phyloP scores from a whole-genome alignment of 2,329 filamentous ascomycete genomes.

The Cladophialophora chaetospira region DNA sequence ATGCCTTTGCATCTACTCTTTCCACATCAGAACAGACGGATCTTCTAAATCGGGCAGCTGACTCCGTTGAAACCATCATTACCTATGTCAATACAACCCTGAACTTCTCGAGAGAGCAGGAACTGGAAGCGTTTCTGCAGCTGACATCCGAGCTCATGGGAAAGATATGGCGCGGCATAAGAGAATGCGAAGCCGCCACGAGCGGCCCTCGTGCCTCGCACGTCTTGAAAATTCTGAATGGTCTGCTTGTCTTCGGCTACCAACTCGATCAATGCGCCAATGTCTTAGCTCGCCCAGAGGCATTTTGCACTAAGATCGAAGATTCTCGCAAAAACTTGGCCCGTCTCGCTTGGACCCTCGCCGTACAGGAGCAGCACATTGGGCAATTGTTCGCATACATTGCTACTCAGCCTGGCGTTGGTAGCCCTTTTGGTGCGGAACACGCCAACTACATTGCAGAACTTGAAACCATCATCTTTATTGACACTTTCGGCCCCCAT shows the following conservation, averaged over 20 bases:
- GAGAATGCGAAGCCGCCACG: not conserved
- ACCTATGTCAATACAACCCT: slow-evolving; percentile 16
- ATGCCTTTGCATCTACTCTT: not conserved
- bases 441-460: not conserved
- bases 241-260: slow-evolving; percentile 18
- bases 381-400: slow-evolving; percentile 10
- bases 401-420: not conserved
- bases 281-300: not conserved
- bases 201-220: not conserved
- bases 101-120: not conserved
- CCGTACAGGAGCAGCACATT: slow-evolving; percentile 11
- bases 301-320: not conserved
- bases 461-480: slow-evolving; percentile 22
- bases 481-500: slow-evolving; percentile 11
- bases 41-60: slow-evolving; percentile 4
- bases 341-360: slow-evolving; percentile 18
- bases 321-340: slow-evolving; percentile 13
- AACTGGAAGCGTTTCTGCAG: slow-evolving; percentile 14
- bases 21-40: not conserved
- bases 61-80: slow-evolving; percentile 16
- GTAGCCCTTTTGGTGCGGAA: not conserved
- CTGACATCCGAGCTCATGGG: slow-evolving; percentile 2
- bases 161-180: slow-evolving; percentile 3
- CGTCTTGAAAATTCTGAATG: slow-evolving; percentile 13
- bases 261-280: slow-evolving; percentile 10